Conservation (phyloP, 441 rosid genomes). For the Capsella rubella region DNA sequence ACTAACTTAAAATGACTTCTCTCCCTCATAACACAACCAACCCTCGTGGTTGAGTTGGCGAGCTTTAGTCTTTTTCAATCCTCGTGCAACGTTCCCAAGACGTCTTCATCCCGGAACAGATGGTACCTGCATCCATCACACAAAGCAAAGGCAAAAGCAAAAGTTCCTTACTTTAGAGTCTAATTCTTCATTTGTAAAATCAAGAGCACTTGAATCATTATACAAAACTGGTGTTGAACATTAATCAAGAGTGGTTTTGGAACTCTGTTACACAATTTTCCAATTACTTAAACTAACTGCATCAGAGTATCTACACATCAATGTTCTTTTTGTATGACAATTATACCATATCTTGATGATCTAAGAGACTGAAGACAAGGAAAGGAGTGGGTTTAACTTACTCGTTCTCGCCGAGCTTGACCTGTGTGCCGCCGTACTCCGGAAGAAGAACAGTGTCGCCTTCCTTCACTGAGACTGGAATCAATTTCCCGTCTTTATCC, state of each 20-base stretch:
- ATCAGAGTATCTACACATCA: neutral
- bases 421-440: slow-evolving; percentile 66
- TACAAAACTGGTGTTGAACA: neutral
- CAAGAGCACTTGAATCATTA: neutral
- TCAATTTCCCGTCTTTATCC: slow-evolving; percentile 60
- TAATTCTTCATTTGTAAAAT: neutral
- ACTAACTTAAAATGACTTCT: slow-evolving; percentile 8
- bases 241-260: neutral
- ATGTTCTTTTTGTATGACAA: too few species aligned
- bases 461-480: slow-evolving; percentile 68
- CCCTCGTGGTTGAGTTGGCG: neutral
- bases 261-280: neutral
- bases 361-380: too few species aligned
- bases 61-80: slow-evolving; percentile 10
- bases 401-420: slow-evolving; percentile 75
- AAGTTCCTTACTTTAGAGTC: neutral
- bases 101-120: slow-evolving; percentile 41
- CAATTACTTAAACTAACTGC: neutral
- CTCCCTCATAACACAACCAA: neutral
- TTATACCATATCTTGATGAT: neutral
- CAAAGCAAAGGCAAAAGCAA: neutral
- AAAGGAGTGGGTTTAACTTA: slow-evolving; percentile 23
- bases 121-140: slow-evolving; percentile 28
- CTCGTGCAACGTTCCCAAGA: slow-evolving; percentile 39
- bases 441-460: slow-evolving; percentile 78